Evolutionary conservation across 176 grass and related monocot genomes (phyloP).

Genomic region (Ensete glaucum): DNA sequence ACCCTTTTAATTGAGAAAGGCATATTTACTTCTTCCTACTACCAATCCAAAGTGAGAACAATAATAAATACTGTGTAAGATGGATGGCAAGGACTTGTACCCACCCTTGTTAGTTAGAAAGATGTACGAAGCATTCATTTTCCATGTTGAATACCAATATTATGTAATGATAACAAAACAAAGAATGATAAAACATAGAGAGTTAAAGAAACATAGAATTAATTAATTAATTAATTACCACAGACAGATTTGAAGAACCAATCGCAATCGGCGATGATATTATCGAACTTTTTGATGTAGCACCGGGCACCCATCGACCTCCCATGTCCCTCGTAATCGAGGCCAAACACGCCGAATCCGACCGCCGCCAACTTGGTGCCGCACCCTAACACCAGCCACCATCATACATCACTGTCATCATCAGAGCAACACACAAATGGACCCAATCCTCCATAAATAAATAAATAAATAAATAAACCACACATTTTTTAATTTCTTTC

Average conservation of each 20-base stretch:
- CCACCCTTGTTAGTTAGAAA: too few relatives aligned
- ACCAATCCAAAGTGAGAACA: not conserved
- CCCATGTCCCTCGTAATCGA: conserved; percentile 82
- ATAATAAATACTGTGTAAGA: too few relatives aligned
- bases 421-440: conserved; percentile 11
- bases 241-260: conserved; percentile 74
- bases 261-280: conserved; percentile 53
- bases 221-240: conserved; percentile 25
- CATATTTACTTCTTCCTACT: not conserved
- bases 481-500: not conserved
- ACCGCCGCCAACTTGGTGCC: conserved; percentile 42
- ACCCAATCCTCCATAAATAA: not conserved
- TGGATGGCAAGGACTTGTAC: too few relatives aligned
- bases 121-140: too few relatives aligned
- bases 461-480: too few relatives aligned
- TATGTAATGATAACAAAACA: not conserved
- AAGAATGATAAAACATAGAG: too few relatives aligned
- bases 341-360: conserved; percentile 64
- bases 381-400: conserved; percentile 34
- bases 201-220: not conserved
- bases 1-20: not conserved
- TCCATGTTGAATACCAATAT: too few relatives aligned
- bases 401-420: conserved; percentile 17
- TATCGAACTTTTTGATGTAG: conserved; percentile 72
- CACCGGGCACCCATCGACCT: conserved; percentile 62